Conservation (phyloP, 192 early-diverging fungal genomes). For the Pilaira anomala region DNA sequence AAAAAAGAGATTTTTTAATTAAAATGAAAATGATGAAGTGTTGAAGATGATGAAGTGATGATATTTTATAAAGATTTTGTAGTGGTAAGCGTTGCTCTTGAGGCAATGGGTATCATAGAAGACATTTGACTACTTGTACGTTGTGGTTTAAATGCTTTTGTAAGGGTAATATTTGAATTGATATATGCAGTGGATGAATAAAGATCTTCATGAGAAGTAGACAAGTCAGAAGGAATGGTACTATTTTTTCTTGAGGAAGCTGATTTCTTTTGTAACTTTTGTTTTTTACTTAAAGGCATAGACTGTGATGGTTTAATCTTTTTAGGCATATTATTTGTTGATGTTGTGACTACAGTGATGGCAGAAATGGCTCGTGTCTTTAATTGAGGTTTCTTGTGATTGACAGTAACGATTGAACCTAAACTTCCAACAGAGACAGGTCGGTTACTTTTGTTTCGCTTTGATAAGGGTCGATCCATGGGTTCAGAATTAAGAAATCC, state of each 20-base stretch:
- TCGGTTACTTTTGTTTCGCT: slow-evolving; percentile 7
- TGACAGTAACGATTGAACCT: neutral
- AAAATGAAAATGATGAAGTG: no score
- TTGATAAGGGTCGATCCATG: neutral
- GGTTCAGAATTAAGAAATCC: slow-evolving; percentile 37
- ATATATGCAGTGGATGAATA: slow-evolving; percentile 12
- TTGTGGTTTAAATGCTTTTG: slow-evolving; percentile 18
- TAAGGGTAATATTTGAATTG: slow-evolving; percentile 6
- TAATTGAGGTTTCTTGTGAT: slow-evolving; percentile 12
- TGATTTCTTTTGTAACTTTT: neutral
- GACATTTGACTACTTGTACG: slow-evolving; percentile 1
- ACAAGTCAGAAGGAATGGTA: neutral
- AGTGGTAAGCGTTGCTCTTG: neutral
- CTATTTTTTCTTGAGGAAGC: neutral
- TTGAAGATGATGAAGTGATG: no score
- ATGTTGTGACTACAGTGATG: neutral
- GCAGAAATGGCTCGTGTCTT: slow-evolving; percentile 12
- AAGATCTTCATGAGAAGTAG: slow-evolving; percentile 1
- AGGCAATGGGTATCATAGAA: slow-evolving; percentile 19
- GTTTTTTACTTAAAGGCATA: slow-evolving; percentile 16
- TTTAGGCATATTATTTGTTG: slow-evolving; percentile 1
- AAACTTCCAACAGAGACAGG: slow-evolving; percentile 13
- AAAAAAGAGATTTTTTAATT: no score
- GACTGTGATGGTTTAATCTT: slow-evolving; percentile 11
- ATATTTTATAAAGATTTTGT: neutral